Conservation (phyloP, 352 stramenopile species). For the Phytophthora aleatoria region DNA sequence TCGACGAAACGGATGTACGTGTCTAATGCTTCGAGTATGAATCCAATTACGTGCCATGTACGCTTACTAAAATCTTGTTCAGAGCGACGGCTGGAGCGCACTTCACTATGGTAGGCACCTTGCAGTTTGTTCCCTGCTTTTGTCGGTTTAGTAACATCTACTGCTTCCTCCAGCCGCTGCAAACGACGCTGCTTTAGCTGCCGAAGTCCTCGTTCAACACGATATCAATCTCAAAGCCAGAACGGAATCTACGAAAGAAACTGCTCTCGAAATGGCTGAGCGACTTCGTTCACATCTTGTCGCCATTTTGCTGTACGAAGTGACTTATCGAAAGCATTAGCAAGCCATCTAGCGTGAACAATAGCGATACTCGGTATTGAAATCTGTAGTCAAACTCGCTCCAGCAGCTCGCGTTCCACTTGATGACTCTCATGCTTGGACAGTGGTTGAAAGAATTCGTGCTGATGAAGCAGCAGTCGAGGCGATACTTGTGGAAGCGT, state of each 20-base stretch:
- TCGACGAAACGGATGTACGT: conserved; percentile 82
- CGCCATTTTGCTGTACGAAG: conserved; percentile 72
- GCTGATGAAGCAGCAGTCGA: conserved; percentile 19
- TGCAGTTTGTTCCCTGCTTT: conserved; percentile 9
- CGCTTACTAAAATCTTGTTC: no score
- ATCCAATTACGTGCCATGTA: conserved; percentile 1
- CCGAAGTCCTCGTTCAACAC: conserved; percentile 70
- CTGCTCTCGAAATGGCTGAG: conserved; percentile 78
- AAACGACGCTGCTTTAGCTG: conserved; percentile 69
- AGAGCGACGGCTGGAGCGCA: conserved; percentile 79
- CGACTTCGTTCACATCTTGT: conserved; percentile 74
- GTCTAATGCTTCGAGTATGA: not conserved
- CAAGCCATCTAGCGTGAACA: not conserved
- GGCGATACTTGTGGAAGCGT: conserved; percentile 2
- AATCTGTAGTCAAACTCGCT: conserved; percentile 5
- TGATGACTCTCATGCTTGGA: conserved; percentile 21
- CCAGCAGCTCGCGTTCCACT: conserved; percentile 15
- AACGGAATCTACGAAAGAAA: conserved; percentile 75
- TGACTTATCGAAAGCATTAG: conserved; percentile 58
- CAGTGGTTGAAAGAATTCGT: conserved; percentile 25
- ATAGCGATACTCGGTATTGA: not conserved
- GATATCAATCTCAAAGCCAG: conserved; percentile 63
- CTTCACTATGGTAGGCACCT: conserved; percentile 73
- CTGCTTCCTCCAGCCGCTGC: conserved; percentile 48
- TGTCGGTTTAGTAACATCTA: conserved; percentile 4